phyloP scores from a whole-genome alignment of 73 alveolate genomes.

The Effrenium voratum region DNA sequence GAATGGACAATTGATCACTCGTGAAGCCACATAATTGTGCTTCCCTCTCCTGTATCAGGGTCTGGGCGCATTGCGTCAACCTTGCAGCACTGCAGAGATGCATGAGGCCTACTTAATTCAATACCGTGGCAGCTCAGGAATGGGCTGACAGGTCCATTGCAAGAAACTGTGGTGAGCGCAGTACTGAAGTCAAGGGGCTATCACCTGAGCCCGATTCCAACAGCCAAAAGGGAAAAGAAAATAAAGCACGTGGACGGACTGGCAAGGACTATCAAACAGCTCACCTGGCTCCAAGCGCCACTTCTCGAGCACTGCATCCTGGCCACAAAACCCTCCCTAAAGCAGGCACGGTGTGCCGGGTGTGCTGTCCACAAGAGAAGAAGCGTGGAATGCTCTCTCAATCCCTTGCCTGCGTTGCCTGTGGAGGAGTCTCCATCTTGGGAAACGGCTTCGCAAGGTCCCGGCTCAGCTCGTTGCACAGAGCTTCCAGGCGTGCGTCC shows the following conservation, averaged over 20 bases:
- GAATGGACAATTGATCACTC: too few relatives aligned
- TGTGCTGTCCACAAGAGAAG: background rate
- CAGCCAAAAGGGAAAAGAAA: background rate
- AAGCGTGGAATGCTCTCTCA: background rate
- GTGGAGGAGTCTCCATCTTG: background rate
- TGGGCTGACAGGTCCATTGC: conserved; percentile 48
- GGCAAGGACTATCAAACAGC: background rate
- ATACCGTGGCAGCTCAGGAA: too few relatives aligned
- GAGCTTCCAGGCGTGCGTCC: conserved; percentile 45
- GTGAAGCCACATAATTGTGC: too few relatives aligned
- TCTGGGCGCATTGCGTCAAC: too few relatives aligned
- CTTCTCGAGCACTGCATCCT: background rate
- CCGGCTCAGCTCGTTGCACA: background rate
- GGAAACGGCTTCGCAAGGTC: background rate
- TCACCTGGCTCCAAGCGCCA: background rate
- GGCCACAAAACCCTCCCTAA: background rate
- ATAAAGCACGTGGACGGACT: background rate
- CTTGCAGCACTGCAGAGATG: too few relatives aligned
- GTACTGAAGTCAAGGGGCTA: conserved; percentile 52
- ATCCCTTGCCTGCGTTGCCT: background rate
- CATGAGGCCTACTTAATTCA: too few relatives aligned
- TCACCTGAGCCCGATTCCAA: conserved; percentile 11
- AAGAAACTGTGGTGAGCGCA: conserved; percentile 80
- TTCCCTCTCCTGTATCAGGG: too few relatives aligned
- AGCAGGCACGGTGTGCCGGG: background rate